These are phyloP conservation scores for Suillus luteus DNA, from an alignment of 768 basidiomycete genomes.

Conservation along the genomic window DNA sequence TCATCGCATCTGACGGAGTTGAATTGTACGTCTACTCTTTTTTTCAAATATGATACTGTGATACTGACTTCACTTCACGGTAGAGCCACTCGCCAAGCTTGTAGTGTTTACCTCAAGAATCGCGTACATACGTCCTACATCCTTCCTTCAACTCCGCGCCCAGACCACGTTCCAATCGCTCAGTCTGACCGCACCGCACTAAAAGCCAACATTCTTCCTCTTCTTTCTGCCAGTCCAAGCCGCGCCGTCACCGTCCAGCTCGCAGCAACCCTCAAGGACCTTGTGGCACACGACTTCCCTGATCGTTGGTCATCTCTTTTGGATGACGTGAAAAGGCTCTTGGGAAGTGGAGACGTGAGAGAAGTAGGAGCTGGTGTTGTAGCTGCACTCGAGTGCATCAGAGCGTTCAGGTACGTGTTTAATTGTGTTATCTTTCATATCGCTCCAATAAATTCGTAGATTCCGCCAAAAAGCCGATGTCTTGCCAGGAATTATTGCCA, in stretches of 20 bases:
- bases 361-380: conserved; percentile 84
- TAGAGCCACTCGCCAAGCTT: conserved; percentile 83
- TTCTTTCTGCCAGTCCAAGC: conserved; percentile 69
- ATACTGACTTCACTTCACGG: not conserved
- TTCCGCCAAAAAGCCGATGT: conserved; percentile 68
- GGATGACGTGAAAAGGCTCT: conserved; percentile 64
- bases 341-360: conserved; percentile 62
- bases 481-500: conserved; percentile 56
- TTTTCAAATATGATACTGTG: not conserved
- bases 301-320: conserved; percentile 71
- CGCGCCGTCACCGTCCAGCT: conserved; percentile 76
- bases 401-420: conserved; percentile 46
- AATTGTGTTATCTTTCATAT: not conserved
- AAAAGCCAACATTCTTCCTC: conserved; percentile 61
- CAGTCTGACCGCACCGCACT: conserved; percentile 73
- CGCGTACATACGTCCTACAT: conserved; percentile 72
- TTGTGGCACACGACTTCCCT: conserved; percentile 79
- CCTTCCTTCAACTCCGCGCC: conserved; percentile 41
- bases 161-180: conserved; percentile 65
- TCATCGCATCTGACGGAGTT: conserved; percentile 75
- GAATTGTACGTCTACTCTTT: conserved; percentile 59
- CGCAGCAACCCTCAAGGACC: conserved; percentile 67
- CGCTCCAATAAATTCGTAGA: conserved; percentile 46
- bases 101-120: conserved; percentile 90
- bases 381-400: conserved; percentile 73